Conservation (phyloP, 75 land plant species). For the Larix kaempferi region DNA sequence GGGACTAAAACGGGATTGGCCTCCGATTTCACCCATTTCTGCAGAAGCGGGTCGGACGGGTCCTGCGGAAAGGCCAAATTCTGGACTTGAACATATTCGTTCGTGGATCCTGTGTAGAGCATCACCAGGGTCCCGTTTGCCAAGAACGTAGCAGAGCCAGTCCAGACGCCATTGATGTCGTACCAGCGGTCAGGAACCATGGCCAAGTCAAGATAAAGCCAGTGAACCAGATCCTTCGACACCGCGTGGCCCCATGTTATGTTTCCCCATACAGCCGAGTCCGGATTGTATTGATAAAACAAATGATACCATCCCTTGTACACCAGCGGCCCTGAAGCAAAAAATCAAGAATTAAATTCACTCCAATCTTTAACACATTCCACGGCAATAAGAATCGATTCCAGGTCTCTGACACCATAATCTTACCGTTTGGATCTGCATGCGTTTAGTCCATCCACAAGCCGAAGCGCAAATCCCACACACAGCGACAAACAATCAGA, state of each 20-base stretch:
- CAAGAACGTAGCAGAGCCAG: constrained; percentile 83
- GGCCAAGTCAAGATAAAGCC: constrained; percentile 74
- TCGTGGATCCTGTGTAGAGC: constrained; percentile 80
- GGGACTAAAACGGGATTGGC: constrained; percentile 72
- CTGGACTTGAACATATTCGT: constrained; percentile 65
- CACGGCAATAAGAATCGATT: no score
- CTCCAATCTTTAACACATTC: no score
- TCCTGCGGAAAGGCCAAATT: constrained; percentile 64
- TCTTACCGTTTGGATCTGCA: constrained; percentile 11
- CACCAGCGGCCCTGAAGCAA: constrained; percentile 52
- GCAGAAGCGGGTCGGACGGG: constrained; percentile 58
- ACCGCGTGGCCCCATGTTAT: constrained; percentile 92
- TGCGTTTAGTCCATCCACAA: neutral
- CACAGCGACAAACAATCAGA: neutral
- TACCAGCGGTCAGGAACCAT: constrained; percentile 83
- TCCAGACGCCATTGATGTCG: constrained; percentile 79
- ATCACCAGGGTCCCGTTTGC: constrained; percentile 45
- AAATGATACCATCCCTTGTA: constrained; percentile 89
- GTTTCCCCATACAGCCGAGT: constrained; percentile 72
- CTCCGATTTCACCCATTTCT: constrained; percentile 56
- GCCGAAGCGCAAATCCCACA: neutral
- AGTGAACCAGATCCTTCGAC: constrained; percentile 67
- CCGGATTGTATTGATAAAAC: constrained; percentile 89
- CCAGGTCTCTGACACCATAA: neutral
- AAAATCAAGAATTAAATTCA: no score